Percentiles rank a stretch among this genome's conserved stretches.
Conservation (phyloP, 2,329 filamentous ascomycete genomes). For the Penicillium paneum region DNA sequence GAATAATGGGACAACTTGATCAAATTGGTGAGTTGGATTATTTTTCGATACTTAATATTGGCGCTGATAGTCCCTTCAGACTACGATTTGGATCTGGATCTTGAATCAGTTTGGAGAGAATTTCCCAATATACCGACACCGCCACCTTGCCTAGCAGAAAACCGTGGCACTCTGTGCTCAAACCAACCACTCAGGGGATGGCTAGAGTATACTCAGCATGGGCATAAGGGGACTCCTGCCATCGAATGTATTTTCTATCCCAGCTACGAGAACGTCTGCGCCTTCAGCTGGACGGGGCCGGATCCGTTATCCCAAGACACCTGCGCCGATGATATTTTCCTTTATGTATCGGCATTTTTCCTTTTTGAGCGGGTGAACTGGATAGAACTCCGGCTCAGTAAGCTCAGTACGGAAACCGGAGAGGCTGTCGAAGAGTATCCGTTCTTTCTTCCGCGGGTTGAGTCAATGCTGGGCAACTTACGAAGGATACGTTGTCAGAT, state of each 20-base stretch:
- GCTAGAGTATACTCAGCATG: no score
- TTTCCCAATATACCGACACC: neutral
- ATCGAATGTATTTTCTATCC: neutral
- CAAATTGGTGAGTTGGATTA: neutral
- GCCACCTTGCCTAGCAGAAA: neutral
- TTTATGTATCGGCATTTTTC: neutral
- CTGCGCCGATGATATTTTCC: neutral
- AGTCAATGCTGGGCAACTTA: neutral
- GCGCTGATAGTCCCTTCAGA: neutral
- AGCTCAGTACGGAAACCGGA: neutral
- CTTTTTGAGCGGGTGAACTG: neutral
- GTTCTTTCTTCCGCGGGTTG: neutral
- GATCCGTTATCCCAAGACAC: neutral
- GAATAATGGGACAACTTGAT: neutral
- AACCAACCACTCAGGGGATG: no score
- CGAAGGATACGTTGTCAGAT: neutral
- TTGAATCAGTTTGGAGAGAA: neutral
- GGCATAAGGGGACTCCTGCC: no score
- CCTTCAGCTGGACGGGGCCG: neutral
- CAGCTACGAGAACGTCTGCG: neutral
- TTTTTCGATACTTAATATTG: neutral
- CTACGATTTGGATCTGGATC: neutral
- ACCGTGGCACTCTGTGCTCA: neutral
- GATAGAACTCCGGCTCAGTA: neutral
- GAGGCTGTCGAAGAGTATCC: neutral